Evolutionary conservation across 495 filamentous ascomycete species (phyloP), one percentile per base, ranked within the genome.

Genomic region (Alectoria sarmentosa): DNA sequence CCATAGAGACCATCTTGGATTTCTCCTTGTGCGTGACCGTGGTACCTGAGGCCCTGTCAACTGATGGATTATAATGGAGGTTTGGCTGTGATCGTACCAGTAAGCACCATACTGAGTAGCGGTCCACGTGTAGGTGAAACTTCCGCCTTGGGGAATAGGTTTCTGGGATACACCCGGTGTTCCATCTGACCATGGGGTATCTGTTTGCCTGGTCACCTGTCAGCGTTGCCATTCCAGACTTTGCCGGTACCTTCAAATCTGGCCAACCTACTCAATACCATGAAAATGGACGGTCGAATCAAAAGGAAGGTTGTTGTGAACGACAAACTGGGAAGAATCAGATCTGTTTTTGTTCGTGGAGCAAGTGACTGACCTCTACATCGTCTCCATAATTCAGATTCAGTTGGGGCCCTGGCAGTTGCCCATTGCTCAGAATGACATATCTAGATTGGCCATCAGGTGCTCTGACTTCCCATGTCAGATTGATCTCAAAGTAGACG

Each of bases 311-410:
- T 74, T 72, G 72, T 87, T 88, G 62, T 76, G 73, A 10, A 88
- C 83, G 21, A 80, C 76, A 23, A 71, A 60, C 66, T 68, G 15
- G 48, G 21, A 44, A n/a, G 6, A n/a, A 30, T 55, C 30, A 55
- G 52, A 28, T 34, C 32, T 42, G 15, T n/a, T 34, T 19, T 23
- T 36, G 19, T 26, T 19, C 4, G 19, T 8, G 46, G 8, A 30
- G 23, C 17, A 14, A 36, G 21, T 52, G 9, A 32, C 66, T n/a
- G 21, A 88, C 82, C 44, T 86, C 76, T 63, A 87, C 84, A 56
- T 77, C 76, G 67, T 88, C 84, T 6, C 84, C 85, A 74, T 86
- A 82, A 66, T 86, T 81, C 7, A 86, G 73, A 52, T 78, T 76
- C 58, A 88, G 76, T 28, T 77, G 61, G 0, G 85, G 86, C 1